Evolutionary conservation across 2,329 filamentous ascomycete species (phyloP).

Genomic region (Thelonectria discophora): DNA sequence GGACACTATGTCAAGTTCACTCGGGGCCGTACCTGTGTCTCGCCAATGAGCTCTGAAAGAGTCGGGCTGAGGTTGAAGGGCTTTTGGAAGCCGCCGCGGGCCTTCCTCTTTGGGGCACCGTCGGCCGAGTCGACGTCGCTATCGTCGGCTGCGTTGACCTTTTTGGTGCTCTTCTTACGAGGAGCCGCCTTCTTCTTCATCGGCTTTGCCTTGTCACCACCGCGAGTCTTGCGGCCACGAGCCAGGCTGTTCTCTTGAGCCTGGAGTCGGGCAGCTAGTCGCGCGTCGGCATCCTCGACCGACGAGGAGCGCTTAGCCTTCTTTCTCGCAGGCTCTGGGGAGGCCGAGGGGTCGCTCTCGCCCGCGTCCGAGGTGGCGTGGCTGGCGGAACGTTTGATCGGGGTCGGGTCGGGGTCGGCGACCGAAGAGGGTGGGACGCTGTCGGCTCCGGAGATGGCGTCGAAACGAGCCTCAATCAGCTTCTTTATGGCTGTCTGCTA

Average conservation of each 20-base stretch:
- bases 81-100: conserved; percentile 93
- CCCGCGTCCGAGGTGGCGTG: conserved; percentile 50
- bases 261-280: conserved; percentile 86
- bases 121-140: conserved; percentile 75
- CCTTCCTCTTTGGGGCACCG: conserved; percentile 75
- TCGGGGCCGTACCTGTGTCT: conserved; percentile 65
- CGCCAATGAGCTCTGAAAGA: conserved; percentile 75
- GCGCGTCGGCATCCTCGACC: conserved; percentile 80
- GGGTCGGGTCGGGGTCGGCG: conserved; percentile 43
- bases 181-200: conserved; percentile 69
- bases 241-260: conserved; percentile 84
- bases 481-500: conserved; percentile 72
- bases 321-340: conserved; percentile 61
- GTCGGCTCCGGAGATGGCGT: conserved; percentile 66
- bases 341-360: conserved; percentile 59
- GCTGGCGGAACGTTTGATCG: conserved; percentile 47
- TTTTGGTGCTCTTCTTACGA: conserved; percentile 79
- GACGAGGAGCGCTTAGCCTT: conserved; percentile 73
- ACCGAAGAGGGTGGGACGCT: conserved; percentile 54
- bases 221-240: conserved; percentile 77
- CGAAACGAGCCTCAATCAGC: conserved; percentile 78
- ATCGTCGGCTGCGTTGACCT: conserved; percentile 80
- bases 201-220: conserved; percentile 65
- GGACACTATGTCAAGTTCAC: too few relatives aligned
- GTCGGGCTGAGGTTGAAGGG: conserved; percentile 78